Evolutionary conservation across 768 basidiomycete species (phyloP).

Genomic region (Mycena metata): DNA sequence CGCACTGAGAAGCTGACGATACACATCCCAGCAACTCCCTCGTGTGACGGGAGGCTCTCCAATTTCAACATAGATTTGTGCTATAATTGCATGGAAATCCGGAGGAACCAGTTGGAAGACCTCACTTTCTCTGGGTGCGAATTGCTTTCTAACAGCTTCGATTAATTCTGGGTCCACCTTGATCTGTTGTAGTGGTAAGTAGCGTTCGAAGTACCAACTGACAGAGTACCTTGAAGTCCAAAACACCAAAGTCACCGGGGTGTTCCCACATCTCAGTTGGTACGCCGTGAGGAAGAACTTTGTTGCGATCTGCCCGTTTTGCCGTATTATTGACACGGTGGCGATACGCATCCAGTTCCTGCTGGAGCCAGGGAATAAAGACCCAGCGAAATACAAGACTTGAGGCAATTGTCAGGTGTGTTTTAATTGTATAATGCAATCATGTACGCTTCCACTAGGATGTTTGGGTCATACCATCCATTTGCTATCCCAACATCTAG

Average conservation of each 20-base stretch:
- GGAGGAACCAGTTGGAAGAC: slow-evolving; percentile 8
- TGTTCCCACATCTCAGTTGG: slow-evolving; percentile 10
- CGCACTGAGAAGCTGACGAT: no score
- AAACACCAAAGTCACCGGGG: background rate
- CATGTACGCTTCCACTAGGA: slow-evolving; percentile 6
- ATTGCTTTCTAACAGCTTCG: background rate
- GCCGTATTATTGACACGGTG: slow-evolving; percentile 38
- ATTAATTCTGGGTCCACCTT: background rate
- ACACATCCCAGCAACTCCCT: no score
- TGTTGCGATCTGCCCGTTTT: slow-evolving; percentile 45
- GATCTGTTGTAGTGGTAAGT: background rate
- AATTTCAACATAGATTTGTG: background rate
- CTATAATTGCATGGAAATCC: background rate
- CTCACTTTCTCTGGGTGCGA: background rate
- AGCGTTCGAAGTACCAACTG: background rate
- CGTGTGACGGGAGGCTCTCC: slow-evolving; percentile 2
- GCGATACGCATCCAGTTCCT: slow-evolving; percentile 48
- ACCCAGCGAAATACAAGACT: slow-evolving; percentile 53
- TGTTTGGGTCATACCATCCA: slow-evolving; percentile 13
- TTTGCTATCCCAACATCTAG: background rate
- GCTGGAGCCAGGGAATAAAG: slow-evolving; percentile 54
- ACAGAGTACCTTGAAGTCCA: slow-evolving; percentile 22
- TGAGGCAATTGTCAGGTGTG: no score
- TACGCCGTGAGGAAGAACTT: slow-evolving; percentile 51
- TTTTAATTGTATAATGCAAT: no score